Base-by-base conservation (phyloP, 768 basidiomycete species). In the Russula sp. region DNA sequence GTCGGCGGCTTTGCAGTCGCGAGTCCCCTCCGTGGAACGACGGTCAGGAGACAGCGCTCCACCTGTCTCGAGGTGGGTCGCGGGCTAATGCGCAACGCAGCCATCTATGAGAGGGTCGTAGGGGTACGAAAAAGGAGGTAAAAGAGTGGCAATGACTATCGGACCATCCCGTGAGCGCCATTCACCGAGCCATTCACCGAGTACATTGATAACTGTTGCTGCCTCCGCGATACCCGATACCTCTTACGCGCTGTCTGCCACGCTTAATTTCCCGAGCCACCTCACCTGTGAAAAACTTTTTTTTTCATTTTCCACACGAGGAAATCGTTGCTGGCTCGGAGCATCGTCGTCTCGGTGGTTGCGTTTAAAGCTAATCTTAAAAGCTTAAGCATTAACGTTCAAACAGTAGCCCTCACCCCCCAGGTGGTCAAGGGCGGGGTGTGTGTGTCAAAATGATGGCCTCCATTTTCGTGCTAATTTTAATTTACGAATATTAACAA, bases 161-260 rank as follows among this genome's bases (percentile, higher is more conserved):
- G 34, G 61, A 59, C 34, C 63, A 59, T 69, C 5, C 30, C 30
- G 48, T n/a, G 8, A 36, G 46, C 50, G 30, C 20, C 70, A 72
- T 76, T 80, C 75, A 80, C 78, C 79, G 79, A 80, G 78, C 75
- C 80, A 80, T 83, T 81, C 82, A 83, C 82, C 81, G 82, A 84
- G 82, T 79, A 73, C 26, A 28, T 50, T 22, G 26, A 28, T 26
- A 24, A 50, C 24, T 0, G 48, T 49, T 49, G 18, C 11, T 11
- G 3, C 26, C 26, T 13, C 24, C 24, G 22, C 20, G 1, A 42
- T 44, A 26, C 14, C 53, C 53, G 53, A 10, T n/a, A n/a, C n/a
- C n/a, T n/a, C n/a, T n/a, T n/a, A n/a, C 11, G 53, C 49, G 42
- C 59, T 55, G 6, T 18, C 18, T n/a, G 22, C 18, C 10, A 32